Base-by-base conservation (phyloP, 2,329 filamentous ascomycete genomes). In the Teratosphaeriaceae sp. region DNA sequence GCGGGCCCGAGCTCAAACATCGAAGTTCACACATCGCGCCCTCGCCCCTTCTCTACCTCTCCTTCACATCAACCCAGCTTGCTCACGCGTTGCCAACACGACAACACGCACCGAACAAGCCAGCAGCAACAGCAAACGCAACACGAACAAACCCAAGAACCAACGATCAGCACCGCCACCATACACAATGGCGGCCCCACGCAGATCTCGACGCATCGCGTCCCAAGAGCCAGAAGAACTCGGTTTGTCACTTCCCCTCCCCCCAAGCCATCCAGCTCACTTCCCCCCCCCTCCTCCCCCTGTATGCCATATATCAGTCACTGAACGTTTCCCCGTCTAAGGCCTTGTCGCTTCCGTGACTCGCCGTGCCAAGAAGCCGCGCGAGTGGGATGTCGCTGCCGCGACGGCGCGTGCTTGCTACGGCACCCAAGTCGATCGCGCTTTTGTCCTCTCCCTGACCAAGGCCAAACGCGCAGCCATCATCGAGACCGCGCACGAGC, bases 401-500 rank as follows among this genome's bases (percentile, higher is more conserved):
- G 31, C 31, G 20, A 18, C 31, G 9, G 15, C 31, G 15, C 31
- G 31, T 20, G 18, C n/a, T n/a, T n/a, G n/a, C n/a, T n/a, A n/a
- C n/a, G n/a, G 18, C 31, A 34, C 20, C 31, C 18, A 34, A 13
- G 30, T 41, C 30, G 31, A 42, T 15, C 30, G 30, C 40, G 31
- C 9, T 11, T 42, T 13, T 13, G 34, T 29, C 21, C 27, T 26
- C 20, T 7, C 8, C 12, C 41, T 43, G 23, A 43, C 41, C 11
- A 3, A 13, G 8, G 33, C n/a, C 12, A 2, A 38, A 43, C 41
- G 41, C 19, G 15, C 16, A 43, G 41, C 41, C n/a, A 21, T 43
- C 24, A 38, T 43, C 27, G 34, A 43, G n/a, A 22, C 16, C 24
- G 16, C 38, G 15, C 23, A 19, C 5, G 18, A 12, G 15, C 30